Evolutionary conservation across 2,329 filamentous ascomycete species (phyloP).

Genomic region (Xylaria sp.): DNA sequence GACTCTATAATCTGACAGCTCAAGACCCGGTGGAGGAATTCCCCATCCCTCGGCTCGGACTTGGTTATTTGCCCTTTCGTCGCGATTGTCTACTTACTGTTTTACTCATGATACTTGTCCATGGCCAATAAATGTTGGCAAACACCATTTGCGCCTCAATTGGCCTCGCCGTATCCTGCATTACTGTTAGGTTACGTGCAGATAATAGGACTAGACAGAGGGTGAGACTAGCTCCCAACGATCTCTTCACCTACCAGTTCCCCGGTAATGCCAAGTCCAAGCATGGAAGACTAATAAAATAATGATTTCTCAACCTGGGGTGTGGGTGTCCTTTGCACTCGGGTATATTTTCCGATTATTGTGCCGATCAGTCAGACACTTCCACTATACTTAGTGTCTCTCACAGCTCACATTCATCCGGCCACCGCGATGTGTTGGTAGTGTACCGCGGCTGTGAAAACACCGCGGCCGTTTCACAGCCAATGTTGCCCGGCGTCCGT

Average conservation of each 20-base stretch:
- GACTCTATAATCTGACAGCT: constrained; percentile 7
- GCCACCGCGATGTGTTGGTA: neutral
- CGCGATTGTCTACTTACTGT: neutral
- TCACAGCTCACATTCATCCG: neutral
- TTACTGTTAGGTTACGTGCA: neutral
- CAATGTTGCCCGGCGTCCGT: neutral
- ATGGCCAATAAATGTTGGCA: neutral
- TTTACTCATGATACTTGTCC: neutral
- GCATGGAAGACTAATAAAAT: neutral
- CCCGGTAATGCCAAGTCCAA: neutral
- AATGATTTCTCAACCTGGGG: neutral
- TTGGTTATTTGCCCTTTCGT: neutral
- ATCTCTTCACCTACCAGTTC: neutral
- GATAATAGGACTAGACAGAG: neutral
- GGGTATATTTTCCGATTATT: neutral
- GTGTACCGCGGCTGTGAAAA: neutral
- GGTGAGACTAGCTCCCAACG: neutral
- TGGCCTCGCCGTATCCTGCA: neutral
- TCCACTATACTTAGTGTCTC: neutral
- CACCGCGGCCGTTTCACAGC: neutral
- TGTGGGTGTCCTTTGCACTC: neutral
- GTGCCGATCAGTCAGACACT: neutral
- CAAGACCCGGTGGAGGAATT: neutral
- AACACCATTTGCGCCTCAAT: neutral
- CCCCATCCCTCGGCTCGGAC: neutral